These are phyloP conservation scores for Grifola frondosa DNA, from an alignment of 1,284 basidiomycete species.

Conservation along the genomic window DNA sequence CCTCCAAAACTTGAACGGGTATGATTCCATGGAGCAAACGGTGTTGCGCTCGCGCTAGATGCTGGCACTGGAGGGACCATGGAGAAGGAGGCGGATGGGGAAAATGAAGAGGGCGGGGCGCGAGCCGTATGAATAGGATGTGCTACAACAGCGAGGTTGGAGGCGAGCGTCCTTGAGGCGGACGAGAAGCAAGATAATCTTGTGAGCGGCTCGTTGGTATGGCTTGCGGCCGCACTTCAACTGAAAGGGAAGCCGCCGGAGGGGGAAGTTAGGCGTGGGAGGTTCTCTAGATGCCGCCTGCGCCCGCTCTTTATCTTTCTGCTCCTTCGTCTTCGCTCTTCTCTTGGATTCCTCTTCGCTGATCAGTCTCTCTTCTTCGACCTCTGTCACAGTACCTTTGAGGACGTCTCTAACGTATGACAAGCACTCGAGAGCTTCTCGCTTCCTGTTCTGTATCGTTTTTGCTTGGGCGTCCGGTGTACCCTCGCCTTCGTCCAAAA, in stretches of 20 bases:
- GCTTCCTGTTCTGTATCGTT: conserved; percentile 43
- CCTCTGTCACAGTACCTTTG: conserved; percentile 45
- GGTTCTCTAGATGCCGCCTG: conserved; percentile 17
- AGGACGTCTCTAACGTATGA: conserved; percentile 75
- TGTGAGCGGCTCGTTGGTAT: conserved; percentile 14
- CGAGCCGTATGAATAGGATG: conserved; percentile 1
- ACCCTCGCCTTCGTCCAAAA: conserved; percentile 52
- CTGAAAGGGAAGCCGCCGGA: conserved; percentile 28
- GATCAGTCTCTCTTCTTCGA: conserved; percentile 66
- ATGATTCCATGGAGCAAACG: conserved; percentile 51
- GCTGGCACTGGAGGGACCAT: conserved; percentile 14
- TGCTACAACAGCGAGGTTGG: conserved; percentile 1
- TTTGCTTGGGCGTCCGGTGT: conserved; percentile 42
- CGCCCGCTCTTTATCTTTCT: conserved; percentile 20
- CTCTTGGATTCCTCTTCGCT: conserved; percentile 47
- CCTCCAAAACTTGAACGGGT: conserved; percentile 51
- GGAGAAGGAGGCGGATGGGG: conserved; percentile 12
- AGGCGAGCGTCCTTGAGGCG: conserved; percentile 7
- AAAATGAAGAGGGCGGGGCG: conserved; percentile 5
- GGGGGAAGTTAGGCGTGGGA: conserved; percentile 24
- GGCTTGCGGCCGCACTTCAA: conserved; percentile 20
- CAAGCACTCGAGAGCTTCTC: conserved; percentile 70
- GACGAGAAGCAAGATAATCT: conserved; percentile 18
- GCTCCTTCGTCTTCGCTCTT: conserved; percentile 32
- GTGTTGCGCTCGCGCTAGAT: conserved; percentile 19